phyloP scores from a whole-genome alignment of 768 basidiomycete species.

The Amanita exitialis region DNA sequence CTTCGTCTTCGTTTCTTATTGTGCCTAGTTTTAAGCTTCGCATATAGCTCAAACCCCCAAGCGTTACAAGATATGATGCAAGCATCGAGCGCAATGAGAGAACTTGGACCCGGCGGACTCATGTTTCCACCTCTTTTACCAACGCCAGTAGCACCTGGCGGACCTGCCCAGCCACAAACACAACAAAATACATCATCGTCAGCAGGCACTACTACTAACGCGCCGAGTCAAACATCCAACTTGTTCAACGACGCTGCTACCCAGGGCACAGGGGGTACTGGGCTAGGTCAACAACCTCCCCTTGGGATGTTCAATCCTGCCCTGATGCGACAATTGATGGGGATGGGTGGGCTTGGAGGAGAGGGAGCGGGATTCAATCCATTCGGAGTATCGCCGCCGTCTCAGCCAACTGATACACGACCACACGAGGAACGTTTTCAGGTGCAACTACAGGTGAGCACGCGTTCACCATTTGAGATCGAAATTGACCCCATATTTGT shows the following conservation, averaged over 20 bases:
- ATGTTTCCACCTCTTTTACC: constrained; percentile 30
- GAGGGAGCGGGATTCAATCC: constrained; percentile 15
- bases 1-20: neutral
- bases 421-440: constrained; percentile 91
- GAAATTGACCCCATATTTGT: neutral
- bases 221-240: too few species aligned
- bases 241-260: constrained; percentile 12
- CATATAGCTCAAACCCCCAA: constrained; percentile 62
- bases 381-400: constrained; percentile 23
- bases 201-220: neutral
- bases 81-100: constrained; percentile 39
- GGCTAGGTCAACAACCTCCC: constrained; percentile 14
- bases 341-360: constrained; percentile 15
- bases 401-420: constrained; percentile 52
- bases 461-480: neutral
- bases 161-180: constrained; percentile 14
- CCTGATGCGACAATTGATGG: constrained; percentile 34
- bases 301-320: constrained; percentile 28
- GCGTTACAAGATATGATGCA: constrained; percentile 65
- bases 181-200: constrained; percentile 13
- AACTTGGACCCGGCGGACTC: too few species aligned
- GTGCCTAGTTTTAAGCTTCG: neutral
- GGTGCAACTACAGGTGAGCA: constrained; percentile 63
- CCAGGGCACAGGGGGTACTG: constrained; percentile 12
- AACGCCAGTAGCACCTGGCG: constrained; percentile 45